Evolutionary conservation across 768 basidiomycete species (phyloP).

Genomic region (Austroboletus eburneus): DNA sequence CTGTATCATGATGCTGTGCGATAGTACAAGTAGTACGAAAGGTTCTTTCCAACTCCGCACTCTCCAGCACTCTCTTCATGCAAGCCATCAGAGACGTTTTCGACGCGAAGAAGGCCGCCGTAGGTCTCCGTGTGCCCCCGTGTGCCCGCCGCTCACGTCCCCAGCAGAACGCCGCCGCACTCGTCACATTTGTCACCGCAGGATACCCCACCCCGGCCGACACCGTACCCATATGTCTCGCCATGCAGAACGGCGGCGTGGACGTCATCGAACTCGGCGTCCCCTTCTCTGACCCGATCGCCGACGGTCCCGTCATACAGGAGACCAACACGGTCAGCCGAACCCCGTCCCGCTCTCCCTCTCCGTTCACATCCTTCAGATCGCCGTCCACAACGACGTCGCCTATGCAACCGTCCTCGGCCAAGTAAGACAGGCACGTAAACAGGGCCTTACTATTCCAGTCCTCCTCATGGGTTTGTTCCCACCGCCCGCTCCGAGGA

Average conservation of each 20-base stretch:
- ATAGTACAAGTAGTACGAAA: no score
- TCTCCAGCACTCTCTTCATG: slow-evolving; percentile 6
- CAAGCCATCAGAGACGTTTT: slow-evolving; percentile 29
- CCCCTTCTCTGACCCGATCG: slow-evolving; percentile 79
- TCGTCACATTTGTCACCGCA: slow-evolving; percentile 91
- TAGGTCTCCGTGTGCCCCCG: background rate
- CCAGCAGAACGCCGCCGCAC: slow-evolving; percentile 42
- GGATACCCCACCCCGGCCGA: slow-evolving; percentile 79
- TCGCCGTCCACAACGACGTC: slow-evolving; percentile 77
- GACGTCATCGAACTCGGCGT: slow-evolving; percentile 95
- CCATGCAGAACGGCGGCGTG: slow-evolving; percentile 90
- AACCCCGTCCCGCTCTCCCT: background rate
- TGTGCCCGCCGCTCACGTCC: slow-evolving; percentile 3
- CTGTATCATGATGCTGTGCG: background rate
- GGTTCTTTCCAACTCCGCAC: no score
- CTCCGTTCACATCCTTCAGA: slow-evolving; percentile 40
- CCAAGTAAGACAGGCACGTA: slow-evolving; percentile 72
- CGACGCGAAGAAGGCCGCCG: slow-evolving; percentile 21
- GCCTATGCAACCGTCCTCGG: slow-evolving; percentile 73
- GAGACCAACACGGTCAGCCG: slow-evolving; percentile 74
- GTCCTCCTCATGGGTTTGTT: slow-evolving; percentile 47
- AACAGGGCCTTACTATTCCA: slow-evolving; percentile 77
- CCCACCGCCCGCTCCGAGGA: background rate
- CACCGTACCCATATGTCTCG: slow-evolving; percentile 84
- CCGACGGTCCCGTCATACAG: slow-evolving; percentile 93